These are phyloP conservation scores for Cardamine occulta DNA, from an alignment of 345 rosid species.

Conservation along the genomic window DNA sequence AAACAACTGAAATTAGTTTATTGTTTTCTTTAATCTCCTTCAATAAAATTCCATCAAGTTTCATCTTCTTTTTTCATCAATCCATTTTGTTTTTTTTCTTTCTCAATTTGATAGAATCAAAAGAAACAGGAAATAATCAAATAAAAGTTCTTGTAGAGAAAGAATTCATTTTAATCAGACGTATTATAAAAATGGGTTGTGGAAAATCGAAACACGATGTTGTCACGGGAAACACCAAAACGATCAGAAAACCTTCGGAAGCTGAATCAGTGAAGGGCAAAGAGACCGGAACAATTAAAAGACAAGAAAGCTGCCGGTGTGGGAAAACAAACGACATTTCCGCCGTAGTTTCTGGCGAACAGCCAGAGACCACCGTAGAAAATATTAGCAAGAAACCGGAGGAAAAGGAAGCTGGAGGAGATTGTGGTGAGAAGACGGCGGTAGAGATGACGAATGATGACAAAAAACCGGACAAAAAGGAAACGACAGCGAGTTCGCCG, in stretches of 20 bases:
- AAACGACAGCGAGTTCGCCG: background rate
- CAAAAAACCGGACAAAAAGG: conserved; percentile 15
- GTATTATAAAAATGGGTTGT: conserved; percentile 63
- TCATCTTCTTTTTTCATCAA: conserved; percentile 16
- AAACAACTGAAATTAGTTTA: conserved; percentile 37
- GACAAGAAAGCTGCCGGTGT: conserved; percentile 50
- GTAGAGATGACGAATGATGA: background rate
- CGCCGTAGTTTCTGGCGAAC: conserved; percentile 17
- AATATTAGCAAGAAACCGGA: conserved; percentile 12
- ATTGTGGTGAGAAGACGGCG: conserved; percentile 11
- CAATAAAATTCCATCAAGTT: conserved; percentile 36
- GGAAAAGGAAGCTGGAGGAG: conserved; percentile 16
- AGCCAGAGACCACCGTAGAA: conserved; percentile 17
- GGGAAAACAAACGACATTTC: conserved; percentile 22
- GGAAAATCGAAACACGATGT: conserved; percentile 77
- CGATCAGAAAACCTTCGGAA: conserved; percentile 37
- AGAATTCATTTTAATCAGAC: background rate
- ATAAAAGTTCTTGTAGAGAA: background rate
- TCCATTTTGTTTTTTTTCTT: background rate
- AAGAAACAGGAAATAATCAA: background rate
- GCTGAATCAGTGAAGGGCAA: conserved; percentile 39
- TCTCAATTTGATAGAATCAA: background rate
- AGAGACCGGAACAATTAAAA: conserved; percentile 24
- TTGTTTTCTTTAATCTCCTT: conserved; percentile 22
- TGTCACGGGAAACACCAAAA: conserved; percentile 61